A percentile compares a stretch with the other conserved stretches of the same genome.
phyloP scores from a whole-genome alignment of 1,139 yeast genomes.

The Saccharomycopsis hybrid region DNA sequence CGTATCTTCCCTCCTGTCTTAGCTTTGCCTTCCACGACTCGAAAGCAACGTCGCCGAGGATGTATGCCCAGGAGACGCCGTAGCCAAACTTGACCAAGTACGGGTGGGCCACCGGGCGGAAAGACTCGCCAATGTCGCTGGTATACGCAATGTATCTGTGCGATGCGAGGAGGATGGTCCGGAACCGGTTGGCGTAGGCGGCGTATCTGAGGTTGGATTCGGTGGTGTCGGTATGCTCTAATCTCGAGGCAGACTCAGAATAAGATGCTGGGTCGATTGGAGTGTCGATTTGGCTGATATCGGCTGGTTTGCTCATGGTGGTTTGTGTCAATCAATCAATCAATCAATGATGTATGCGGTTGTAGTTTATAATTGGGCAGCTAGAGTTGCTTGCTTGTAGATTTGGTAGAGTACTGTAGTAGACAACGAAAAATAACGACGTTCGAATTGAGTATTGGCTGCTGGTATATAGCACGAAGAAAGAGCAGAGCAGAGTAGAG shows the following conservation, averaged over 20 bases:
- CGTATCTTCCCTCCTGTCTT: constrained; percentile 60
- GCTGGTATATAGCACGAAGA: too few relatives aligned
- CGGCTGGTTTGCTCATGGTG: too few relatives aligned
- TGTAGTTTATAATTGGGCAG: too few relatives aligned
- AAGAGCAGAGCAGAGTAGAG: too few relatives aligned
- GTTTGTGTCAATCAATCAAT: too few relatives aligned
- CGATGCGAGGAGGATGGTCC: constrained; percentile 68
- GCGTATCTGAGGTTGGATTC: constrained; percentile 66
- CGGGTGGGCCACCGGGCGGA: constrained; percentile 79
- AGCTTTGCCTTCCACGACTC: constrained; percentile 72
- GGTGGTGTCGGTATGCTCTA: constrained; percentile 26
- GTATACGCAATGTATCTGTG: constrained; percentile 84
- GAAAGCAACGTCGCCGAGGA: constrained; percentile 71
- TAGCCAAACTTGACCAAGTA: constrained; percentile 56
- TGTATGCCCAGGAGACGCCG: constrained; percentile 71
- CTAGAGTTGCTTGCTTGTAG: too few relatives aligned
- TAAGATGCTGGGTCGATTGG: neutral
- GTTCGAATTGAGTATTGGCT: too few relatives aligned
- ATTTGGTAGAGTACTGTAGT: too few relatives aligned
- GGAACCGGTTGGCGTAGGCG: constrained; percentile 69
- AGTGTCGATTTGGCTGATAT: too few relatives aligned
- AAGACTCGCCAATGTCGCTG: constrained; percentile 85
- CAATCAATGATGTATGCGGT: too few relatives aligned
- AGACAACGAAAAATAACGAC: too few relatives aligned
- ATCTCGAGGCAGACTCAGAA: neutral